These are phyloP conservation scores for Blastobotrys americana DNA, from an alignment of 805 yeast genomes.

Conservation along the genomic window DNA sequence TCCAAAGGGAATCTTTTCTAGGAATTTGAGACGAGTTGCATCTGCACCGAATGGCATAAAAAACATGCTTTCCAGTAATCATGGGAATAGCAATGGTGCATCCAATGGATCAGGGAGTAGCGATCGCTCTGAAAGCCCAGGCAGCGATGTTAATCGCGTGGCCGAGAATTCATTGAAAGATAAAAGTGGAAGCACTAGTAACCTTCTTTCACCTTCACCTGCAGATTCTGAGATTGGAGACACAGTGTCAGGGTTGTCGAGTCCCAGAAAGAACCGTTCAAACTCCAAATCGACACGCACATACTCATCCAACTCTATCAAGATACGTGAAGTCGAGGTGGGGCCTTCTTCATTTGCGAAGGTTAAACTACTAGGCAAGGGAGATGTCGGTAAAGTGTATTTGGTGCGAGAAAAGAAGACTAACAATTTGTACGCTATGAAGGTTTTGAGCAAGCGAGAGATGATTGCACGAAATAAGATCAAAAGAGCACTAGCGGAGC, in stretches of 20 bases:
- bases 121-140: background rate
- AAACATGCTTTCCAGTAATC: conserved; percentile 13
- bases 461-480: conserved; percentile 94
- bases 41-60: conserved; percentile 70
- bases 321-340: conserved; percentile 70
- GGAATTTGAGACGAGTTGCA: conserved; percentile 60
- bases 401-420: conserved; percentile 76
- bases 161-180: conserved; percentile 1
- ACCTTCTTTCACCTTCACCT: background rate
- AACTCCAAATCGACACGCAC: conserved; percentile 47
- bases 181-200: conserved; percentile 10
- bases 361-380: conserved; percentile 84
- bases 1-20: conserved; percentile 19
- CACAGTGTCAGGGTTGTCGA: background rate
- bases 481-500: conserved; percentile 92
- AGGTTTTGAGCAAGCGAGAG: conserved; percentile 79
- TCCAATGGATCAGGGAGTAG: background rate
- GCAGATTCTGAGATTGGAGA: background rate
- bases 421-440: conserved; percentile 81
- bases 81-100: conserved; percentile 3
- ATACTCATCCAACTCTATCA: conserved; percentile 69
- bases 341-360: conserved; percentile 83
- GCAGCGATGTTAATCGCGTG: conserved; percentile 20
- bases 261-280: conserved; percentile 24
- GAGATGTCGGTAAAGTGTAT: conserved; percentile 96